A percentile compares a stretch with the other conserved stretches of the same genome.
Conservation (phyloP, 2,329 filamentous ascomycete species). For the Fusarium sp. region DNA sequence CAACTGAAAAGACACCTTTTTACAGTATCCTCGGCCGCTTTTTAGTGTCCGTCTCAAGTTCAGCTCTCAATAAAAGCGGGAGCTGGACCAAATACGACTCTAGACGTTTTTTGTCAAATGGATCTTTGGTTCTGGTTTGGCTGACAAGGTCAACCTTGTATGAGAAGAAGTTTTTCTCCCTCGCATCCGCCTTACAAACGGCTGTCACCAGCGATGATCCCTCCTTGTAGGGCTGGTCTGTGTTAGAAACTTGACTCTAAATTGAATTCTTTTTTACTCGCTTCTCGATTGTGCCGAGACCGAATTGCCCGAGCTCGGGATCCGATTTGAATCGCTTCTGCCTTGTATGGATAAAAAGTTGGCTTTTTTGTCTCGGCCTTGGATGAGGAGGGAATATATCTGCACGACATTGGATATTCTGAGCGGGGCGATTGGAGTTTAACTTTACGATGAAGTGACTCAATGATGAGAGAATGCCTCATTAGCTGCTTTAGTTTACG, state of each 20-base stretch:
- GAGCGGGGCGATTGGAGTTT: conserved; percentile 24
- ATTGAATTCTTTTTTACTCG: neutral
- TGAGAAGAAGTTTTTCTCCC: neutral
- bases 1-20: conserved; percentile 15
- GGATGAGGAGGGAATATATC: neutral
- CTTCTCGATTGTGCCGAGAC: conserved; percentile 3
- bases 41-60: conserved; percentile 15
- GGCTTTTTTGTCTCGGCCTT: conserved; percentile 1
- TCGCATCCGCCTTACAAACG: neutral
- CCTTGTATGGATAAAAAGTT: neutral
- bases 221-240: neutral
- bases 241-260: conserved; percentile 9
- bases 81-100: conserved; percentile 9
- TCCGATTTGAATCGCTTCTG: conserved; percentile 13
- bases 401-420: conserved; percentile 25
- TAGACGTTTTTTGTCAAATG: conserved; percentile 13
- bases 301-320: conserved; percentile 12
- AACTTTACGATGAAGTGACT: conserved; percentile 6
- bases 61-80: conserved; percentile 18
- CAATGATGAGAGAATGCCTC: conserved; percentile 32
- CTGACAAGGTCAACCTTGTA: conserved; percentile 22
- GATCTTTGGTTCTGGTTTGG: neutral
- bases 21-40: neutral
- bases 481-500: conserved; percentile 21
- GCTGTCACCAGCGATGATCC: conserved; percentile 14